phyloP scores from a whole-genome alignment of 169 alveolate species.

The Miamiensis avidus region DNA sequence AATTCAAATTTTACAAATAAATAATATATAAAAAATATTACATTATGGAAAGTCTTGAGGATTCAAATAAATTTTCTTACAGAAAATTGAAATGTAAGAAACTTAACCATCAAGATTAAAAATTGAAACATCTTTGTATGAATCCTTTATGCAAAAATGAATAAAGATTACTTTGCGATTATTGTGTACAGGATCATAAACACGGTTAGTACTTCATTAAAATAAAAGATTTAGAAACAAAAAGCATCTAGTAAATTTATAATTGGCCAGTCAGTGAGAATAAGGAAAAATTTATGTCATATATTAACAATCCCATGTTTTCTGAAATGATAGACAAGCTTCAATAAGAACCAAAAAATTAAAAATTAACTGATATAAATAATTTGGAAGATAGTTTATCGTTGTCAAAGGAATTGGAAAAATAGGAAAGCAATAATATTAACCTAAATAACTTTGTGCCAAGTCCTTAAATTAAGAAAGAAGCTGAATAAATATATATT shows the following conservation, averaged over 20 bases:
- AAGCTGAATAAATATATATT: too few species aligned
- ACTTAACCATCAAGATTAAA: not conserved
- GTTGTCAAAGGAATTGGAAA: not conserved
- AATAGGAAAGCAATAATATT: not conserved
- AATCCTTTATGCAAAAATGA: not conserved
- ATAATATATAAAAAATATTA: too few species aligned
- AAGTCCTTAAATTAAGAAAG: too few species aligned
- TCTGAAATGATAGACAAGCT: not conserved
- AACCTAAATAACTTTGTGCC: too few species aligned
- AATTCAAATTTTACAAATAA: too few species aligned
- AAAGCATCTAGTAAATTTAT: too few species aligned
- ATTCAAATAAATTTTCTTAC: too few species aligned
- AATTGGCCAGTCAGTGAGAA: not conserved
- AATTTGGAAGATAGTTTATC: too few species aligned
- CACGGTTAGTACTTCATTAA: not conserved
- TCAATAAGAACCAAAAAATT: not conserved
- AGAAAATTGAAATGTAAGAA: not conserved
- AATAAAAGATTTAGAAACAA: not conserved
- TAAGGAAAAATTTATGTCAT: not conserved
- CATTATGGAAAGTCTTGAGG: too few species aligned
- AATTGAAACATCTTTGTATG: not conserved
- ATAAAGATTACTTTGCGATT: not conserved
- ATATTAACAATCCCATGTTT: not conserved
- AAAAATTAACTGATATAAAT: not conserved
- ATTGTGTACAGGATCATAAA: not conserved